A percentile compares a stretch with the other conserved stretches of the same genome.
Evolutionary conservation across 2,329 filamentous ascomycete genomes (phyloP).

Genomic region (Fusarium avenaceum): DNA sequence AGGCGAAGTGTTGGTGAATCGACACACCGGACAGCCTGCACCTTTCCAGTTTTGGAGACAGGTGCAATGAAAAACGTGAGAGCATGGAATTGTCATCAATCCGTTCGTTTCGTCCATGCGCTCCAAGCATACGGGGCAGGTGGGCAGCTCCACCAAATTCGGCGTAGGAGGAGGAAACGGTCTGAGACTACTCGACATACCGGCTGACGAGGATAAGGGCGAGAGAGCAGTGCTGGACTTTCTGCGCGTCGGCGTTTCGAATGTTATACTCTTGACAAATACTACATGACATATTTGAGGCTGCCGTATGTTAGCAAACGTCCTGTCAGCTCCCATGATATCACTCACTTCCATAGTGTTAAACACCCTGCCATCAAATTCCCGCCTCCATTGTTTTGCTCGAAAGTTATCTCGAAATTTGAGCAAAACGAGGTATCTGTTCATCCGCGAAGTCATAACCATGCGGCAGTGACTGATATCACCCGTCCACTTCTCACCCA

Average conservation of each 20-base stretch:
- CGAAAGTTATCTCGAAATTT: constrained; percentile 85
- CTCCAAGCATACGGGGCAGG: constrained; percentile 95
- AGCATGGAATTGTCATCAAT: constrained; percentile 93
- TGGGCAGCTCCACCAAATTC: constrained; percentile 89
- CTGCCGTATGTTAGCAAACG: constrained; percentile 53
- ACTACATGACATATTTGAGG: constrained; percentile 95
- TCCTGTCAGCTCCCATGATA: not conserved
- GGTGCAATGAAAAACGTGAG: constrained; percentile 97
- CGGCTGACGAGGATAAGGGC: constrained; percentile 63
- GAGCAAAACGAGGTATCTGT: constrained; percentile 94
- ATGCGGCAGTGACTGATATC: constrained; percentile 94
- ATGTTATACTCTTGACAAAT: constrained; percentile 92
- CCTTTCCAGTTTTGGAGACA: constrained; percentile 98
- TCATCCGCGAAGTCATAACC: constrained; percentile 89
- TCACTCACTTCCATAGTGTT: constrained; percentile 84
- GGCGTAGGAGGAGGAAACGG: constrained; percentile 79
- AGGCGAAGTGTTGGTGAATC: constrained; percentile 76
- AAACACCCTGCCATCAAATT: constrained; percentile 94
- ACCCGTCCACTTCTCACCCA: constrained; percentile 87
- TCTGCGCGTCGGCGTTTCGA: constrained; percentile 72
- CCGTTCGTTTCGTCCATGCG: constrained; percentile 98
- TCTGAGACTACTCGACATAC: constrained; percentile 63
- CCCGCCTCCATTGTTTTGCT: constrained; percentile 83
- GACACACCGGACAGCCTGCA: constrained; percentile 92
- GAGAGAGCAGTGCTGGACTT: constrained; percentile 70